Evolutionary conservation across 2,329 filamentous ascomycete genomes (phyloP).

Genomic region (Anisogramma anomala): DNA sequence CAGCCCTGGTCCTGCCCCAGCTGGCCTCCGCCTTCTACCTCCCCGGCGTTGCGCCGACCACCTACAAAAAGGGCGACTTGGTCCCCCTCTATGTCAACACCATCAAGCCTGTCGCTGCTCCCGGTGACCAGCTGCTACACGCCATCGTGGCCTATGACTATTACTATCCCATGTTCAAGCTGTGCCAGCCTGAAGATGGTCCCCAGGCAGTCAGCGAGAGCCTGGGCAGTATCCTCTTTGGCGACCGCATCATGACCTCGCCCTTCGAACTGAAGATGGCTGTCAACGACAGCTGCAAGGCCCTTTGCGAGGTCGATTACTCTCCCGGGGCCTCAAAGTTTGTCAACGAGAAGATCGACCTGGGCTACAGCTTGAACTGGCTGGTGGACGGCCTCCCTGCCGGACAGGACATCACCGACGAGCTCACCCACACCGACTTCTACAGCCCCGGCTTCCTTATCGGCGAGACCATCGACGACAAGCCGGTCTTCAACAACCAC

Average conservation of each 20-base stretch:
- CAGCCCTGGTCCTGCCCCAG: slow-evolving; percentile 40
- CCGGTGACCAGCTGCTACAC: slow-evolving; percentile 67
- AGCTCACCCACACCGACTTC: slow-evolving; percentile 64
- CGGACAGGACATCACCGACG: slow-evolving; percentile 70
- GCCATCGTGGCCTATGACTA: slow-evolving; percentile 97
- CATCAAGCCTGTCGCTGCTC: slow-evolving; percentile 72
- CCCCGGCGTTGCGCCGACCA: slow-evolving; percentile 86
- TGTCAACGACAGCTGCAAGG: slow-evolving; percentile 76
- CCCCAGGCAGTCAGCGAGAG: slow-evolving; percentile 76
- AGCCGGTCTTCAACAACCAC: slow-evolving; percentile 73
- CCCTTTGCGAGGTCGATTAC: slow-evolving; percentile 58
- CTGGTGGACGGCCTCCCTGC: slow-evolving; percentile 88
- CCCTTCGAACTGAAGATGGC: slow-evolving; percentile 83
- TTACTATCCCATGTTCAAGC: slow-evolving; percentile 78
- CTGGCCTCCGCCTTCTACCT: slow-evolving; percentile 76
- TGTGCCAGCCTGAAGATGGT: slow-evolving; percentile 70
- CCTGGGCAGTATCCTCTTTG: slow-evolving; percentile 90
- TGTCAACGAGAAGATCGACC: slow-evolving; percentile 68
- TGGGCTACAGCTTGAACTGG: slow-evolving; percentile 92
- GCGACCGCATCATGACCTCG: slow-evolving; percentile 94
- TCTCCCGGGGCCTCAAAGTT: slow-evolving; percentile 59
- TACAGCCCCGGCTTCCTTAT: slow-evolving; percentile 88
- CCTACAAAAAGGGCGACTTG: slow-evolving; percentile 66
- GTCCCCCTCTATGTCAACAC: slow-evolving; percentile 90
- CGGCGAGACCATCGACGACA: slow-evolving; percentile 45